phyloP scores from a whole-genome alignment of 2,329 filamentous ascomycete species.

The Leptosphaerulina australis region DNA sequence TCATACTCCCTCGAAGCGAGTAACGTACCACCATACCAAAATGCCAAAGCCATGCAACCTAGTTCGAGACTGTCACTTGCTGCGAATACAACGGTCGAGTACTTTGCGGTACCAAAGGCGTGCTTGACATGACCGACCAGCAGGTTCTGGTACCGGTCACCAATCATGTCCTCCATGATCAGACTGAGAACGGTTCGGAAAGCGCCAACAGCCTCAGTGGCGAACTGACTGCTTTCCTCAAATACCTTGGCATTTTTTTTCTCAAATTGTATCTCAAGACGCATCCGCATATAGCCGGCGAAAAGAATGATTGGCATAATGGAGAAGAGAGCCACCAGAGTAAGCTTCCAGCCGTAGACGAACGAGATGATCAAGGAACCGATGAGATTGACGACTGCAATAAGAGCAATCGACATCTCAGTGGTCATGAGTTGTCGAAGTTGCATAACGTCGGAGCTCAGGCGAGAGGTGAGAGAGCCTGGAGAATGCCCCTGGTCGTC shows the following conservation, averaged over 20 bases:
- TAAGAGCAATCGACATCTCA: slow-evolving; percentile 65
- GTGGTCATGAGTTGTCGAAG: slow-evolving; percentile 67
- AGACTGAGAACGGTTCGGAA: slow-evolving; percentile 75
- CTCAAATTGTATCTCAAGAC: slow-evolving; percentile 70
- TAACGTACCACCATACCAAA: slow-evolving; percentile 58
- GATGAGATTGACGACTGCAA: slow-evolving; percentile 68
- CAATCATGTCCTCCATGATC: slow-evolving; percentile 71
- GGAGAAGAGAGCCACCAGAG: slow-evolving; percentile 69
- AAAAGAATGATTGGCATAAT: slow-evolving; percentile 58
- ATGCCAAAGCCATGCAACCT: slow-evolving; percentile 65
- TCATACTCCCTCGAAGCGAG: slow-evolving; percentile 56
- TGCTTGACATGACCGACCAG: slow-evolving; percentile 63
- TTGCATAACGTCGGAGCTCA: slow-evolving; percentile 63
- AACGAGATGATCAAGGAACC: slow-evolving; percentile 72
- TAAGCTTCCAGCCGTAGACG: slow-evolving; percentile 77
- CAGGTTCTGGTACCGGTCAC: slow-evolving; percentile 64
- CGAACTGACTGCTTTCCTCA: slow-evolving; percentile 74
- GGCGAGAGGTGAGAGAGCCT: slow-evolving; percentile 64
- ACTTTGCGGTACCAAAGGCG: slow-evolving; percentile 67
- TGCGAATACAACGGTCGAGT: slow-evolving; percentile 69
- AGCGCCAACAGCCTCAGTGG: slow-evolving; percentile 73
- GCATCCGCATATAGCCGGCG: slow-evolving; percentile 58
- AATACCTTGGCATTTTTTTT: slow-evolving; percentile 72
- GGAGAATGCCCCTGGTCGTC: slow-evolving; percentile 63
- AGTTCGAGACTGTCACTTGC: slow-evolving; percentile 71